Conservation (phyloP, 2,329 filamentous ascomycete genomes). For the Talaromyces sp. region DNA sequence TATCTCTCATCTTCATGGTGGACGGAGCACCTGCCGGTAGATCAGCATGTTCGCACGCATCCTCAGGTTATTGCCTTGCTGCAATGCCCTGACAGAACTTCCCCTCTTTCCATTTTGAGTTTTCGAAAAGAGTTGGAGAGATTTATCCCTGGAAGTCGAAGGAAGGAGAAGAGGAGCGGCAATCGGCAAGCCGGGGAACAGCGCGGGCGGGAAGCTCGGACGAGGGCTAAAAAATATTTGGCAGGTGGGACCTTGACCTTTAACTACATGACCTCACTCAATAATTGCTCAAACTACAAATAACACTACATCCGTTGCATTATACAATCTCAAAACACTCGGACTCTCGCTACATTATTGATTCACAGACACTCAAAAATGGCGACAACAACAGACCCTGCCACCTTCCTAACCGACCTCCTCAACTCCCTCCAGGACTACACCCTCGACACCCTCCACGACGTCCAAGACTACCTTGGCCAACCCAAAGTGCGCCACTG, state of each 20-base stretch:
- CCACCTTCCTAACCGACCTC: conserved; percentile 20
- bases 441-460: conserved; percentile 28
- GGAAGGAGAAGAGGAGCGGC: background rate
- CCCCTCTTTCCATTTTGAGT: background rate
- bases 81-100: background rate
- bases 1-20: background rate
- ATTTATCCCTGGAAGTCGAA: background rate
- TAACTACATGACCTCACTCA: background rate
- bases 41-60: background rate
- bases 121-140: background rate
- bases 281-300: background rate
- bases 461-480: conserved; percentile 38
- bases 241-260: background rate
- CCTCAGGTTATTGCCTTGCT: background rate
- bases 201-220: conserved; percentile 2
- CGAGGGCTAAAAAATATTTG: conserved; percentile 8
- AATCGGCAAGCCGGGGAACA: background rate
- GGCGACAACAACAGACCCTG: conserved; percentile 10
- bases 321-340: no score
- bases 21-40: background rate
- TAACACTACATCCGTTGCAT: no score
- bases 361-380: conserved; percentile 4
- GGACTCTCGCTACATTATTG: no score
- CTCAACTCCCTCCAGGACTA: conserved; percentile 22
- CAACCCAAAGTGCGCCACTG: conserved; percentile 42